These are phyloP conservation scores for Pichia sp. DNA, from an alignment of 1,139 yeast species.

Conservation along the genomic window DNA sequence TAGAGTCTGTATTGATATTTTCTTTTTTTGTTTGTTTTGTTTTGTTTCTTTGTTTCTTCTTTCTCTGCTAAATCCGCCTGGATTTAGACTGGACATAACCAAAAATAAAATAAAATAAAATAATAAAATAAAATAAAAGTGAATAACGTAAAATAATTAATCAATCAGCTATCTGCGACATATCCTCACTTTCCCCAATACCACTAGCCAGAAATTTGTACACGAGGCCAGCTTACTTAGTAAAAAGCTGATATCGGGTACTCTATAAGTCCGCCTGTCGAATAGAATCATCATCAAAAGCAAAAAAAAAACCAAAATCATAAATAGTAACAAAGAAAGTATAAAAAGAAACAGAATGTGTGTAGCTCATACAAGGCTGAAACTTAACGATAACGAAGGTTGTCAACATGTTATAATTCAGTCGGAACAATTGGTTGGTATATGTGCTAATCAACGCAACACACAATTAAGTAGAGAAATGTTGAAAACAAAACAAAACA, in stretches of 20 bases:
- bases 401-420: slow-evolving; percentile 70
- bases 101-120: no score
- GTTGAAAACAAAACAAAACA: no score
- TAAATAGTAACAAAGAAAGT: slow-evolving; percentile 16
- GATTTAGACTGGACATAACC: slow-evolving; percentile 12
- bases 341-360: slow-evolving; percentile 15
- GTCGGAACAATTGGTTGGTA: slow-evolving; percentile 76
- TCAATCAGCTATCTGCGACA: slow-evolving; percentile 44
- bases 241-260: slow-evolving; percentile 42
- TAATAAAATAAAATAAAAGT: slow-evolving; percentile 1
- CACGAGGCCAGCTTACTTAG: slow-evolving; percentile 60
- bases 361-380: slow-evolving; percentile 77
- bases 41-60: slow-evolving; percentile 6
- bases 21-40: slow-evolving; percentile 7
- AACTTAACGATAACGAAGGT: slow-evolving; percentile 70
- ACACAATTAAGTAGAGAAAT: background rate
- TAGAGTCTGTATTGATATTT: background rate
- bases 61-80: slow-evolving; percentile 16
- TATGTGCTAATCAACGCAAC: slow-evolving; percentile 51
- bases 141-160: background rate
- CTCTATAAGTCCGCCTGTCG: slow-evolving; percentile 82
- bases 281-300: slow-evolving; percentile 46
- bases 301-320: slow-evolving; percentile 17
- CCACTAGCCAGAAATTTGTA: slow-evolving; percentile 58
- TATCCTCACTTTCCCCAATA: slow-evolving; percentile 54